phyloP scores from a whole-genome alignment of 192 early-diverging fungal species.

The Physocladia obscura region DNA sequence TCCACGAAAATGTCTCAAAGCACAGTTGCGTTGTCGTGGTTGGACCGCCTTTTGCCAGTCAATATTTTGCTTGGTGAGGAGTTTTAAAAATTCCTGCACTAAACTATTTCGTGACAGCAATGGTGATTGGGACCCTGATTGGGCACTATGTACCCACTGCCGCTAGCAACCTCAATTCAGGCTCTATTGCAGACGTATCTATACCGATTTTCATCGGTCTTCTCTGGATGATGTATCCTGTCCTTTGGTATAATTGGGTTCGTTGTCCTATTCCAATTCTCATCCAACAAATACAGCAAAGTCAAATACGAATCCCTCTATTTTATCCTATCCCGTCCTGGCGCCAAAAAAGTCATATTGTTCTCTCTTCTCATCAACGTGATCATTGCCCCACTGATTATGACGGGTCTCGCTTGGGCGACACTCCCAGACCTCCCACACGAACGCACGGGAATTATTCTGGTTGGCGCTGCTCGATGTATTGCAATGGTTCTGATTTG shows the following conservation, averaged over 20 bases:
- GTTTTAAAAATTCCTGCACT: not conserved
- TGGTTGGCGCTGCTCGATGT: slow-evolving; percentile 57
- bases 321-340: not conserved
- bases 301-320: slow-evolving; percentile 49
- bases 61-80: slow-evolving; percentile 14
- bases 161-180: slow-evolving; percentile 48
- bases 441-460: slow-evolving; percentile 64
- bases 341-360: slow-evolving; percentile 27
- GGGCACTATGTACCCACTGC: slow-evolving; percentile 62
- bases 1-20: not conserved
- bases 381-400: slow-evolving; percentile 66
- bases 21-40: slow-evolving; percentile 8
- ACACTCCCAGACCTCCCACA: slow-evolving; percentile 65
- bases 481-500: slow-evolving; percentile 82
- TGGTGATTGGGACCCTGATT: slow-evolving; percentile 59
- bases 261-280: not conserved
- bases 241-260: slow-evolving; percentile 55
- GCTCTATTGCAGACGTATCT: slow-evolving; percentile 64
- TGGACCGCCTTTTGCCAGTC: slow-evolving; percentile 26
- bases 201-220: slow-evolving; percentile 65
- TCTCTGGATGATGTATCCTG: slow-evolving; percentile 74
- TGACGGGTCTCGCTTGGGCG: slow-evolving; percentile 69
- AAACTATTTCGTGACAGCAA: slow-evolving; percentile 32
- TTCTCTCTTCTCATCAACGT: slow-evolving; percentile 65
- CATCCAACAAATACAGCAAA: slow-evolving; percentile 19